Evolutionary conservation across 805 yeast species (phyloP).

Genomic region (Zygoascus flipseniorum): DNA sequence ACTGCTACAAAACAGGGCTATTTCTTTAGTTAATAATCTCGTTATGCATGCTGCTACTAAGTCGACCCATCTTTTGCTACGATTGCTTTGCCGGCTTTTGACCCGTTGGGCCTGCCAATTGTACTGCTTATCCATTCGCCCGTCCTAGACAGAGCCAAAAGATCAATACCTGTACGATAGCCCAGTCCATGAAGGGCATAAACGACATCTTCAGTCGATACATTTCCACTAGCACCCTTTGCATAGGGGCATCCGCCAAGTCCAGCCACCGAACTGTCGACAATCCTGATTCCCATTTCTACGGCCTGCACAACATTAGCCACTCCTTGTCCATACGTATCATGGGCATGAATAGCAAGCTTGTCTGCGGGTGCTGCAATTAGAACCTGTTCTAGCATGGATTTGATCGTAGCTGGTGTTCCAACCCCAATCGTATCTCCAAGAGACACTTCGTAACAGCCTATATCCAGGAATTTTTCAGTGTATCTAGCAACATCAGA

Average conservation of each 20-base stretch:
- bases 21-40: no score
- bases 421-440: conserved; percentile 30
- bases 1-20: no score
- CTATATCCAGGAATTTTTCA: conserved; percentile 21
- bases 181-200: conserved; percentile 26
- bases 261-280: conserved; percentile 26
- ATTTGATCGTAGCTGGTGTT: conserved; percentile 22
- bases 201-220: conserved; percentile 27
- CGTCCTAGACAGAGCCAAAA: conserved; percentile 16
- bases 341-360: conserved; percentile 28
- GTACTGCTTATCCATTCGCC: conserved; percentile 23
- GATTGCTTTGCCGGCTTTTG: conserved; percentile 25
- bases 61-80: conserved; percentile 3
- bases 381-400: conserved; percentile 20
- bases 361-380: conserved; percentile 15
- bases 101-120: conserved; percentile 20
- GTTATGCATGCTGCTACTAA: neutral
- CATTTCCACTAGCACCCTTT: conserved; percentile 28
- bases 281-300: conserved; percentile 24
- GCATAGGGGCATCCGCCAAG: conserved; percentile 31
- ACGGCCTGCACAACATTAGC: conserved; percentile 25
- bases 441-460: conserved; percentile 28
- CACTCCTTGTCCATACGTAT: conserved; percentile 29
- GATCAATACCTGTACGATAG: conserved; percentile 23
- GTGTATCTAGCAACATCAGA: conserved; percentile 22